Evolutionary conservation across 2,329 filamentous ascomycete species (phyloP).

Genomic region (Neodidymelliopsis sp.): DNA sequence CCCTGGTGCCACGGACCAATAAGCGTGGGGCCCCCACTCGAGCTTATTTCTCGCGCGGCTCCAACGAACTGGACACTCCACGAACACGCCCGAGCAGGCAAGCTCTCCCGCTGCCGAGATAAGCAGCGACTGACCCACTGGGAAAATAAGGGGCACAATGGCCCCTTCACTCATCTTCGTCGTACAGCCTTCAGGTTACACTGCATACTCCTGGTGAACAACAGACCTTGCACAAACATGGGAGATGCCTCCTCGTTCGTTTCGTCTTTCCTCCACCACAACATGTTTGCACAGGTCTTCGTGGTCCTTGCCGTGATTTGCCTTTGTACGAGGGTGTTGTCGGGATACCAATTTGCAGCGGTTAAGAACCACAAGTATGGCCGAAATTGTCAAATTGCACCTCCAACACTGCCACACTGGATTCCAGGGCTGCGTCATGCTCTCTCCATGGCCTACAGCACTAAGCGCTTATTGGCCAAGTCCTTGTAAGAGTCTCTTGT

Average conservation of each 20-base stretch:
- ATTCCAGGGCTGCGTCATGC: constrained; percentile 28
- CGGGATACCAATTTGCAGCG: constrained; percentile 17
- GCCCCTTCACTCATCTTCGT: not conserved
- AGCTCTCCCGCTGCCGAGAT: constrained; percentile 12
- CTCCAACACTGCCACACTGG: constrained; percentile 31
- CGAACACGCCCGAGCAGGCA: constrained; percentile 4
- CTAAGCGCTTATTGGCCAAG: constrained; percentile 18
- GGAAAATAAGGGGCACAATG: not conserved
- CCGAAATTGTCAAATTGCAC: constrained; percentile 10
- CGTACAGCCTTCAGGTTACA: not conserved
- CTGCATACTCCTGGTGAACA: not conserved
- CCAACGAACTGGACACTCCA: constrained; percentile 4
- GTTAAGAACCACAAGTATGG: constrained; percentile 21
- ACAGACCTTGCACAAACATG: not conserved
- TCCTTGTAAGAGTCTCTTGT: constrained; percentile 19
- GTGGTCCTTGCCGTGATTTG: constrained; percentile 15
- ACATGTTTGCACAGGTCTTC: constrained; percentile 3
- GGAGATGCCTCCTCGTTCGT: not conserved
- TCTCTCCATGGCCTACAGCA: constrained; percentile 20
- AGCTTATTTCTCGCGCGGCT: constrained; percentile 14
- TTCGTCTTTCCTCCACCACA: not conserved
- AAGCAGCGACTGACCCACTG: not conserved
- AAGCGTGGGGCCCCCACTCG: not conserved
- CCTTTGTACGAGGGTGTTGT: constrained; percentile 22
- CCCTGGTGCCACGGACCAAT: constrained; percentile 8